These are phyloP conservation scores for Solanum paucissectum DNA, from an alignment of 257 asterid genomes.

Conservation along the genomic window DNA sequence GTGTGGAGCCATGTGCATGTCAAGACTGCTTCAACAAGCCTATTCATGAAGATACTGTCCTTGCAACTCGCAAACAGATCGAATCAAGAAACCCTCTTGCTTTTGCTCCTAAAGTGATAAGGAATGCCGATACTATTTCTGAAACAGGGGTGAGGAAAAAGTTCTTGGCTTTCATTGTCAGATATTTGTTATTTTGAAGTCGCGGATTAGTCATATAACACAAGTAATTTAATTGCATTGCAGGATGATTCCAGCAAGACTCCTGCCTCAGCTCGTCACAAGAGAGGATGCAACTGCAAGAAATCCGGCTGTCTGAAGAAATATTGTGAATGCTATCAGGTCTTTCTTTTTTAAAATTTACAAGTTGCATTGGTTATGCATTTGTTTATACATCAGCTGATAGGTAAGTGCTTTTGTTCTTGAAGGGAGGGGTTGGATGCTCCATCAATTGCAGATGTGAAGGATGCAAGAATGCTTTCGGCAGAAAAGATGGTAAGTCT, in stretches of 20 bases:
- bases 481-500: constrained; percentile 77
- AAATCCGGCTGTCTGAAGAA: constrained; percentile 93
- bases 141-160: constrained; percentile 46
- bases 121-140: constrained; percentile 36
- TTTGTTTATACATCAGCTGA: constrained; percentile 19
- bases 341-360: constrained; percentile 1
- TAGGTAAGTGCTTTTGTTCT: not conserved
- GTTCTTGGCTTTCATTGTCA: not conserved
- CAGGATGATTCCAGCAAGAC: constrained; percentile 80
- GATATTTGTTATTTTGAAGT: not conserved
- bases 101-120: constrained; percentile 89
- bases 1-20: constrained; percentile 94
- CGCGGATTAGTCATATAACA: not conserved
- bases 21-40: constrained; percentile 94
- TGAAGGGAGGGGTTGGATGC: constrained; percentile 94
- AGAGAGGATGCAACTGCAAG: constrained; percentile 98
- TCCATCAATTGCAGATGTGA: constrained; percentile 92
- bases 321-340: constrained; percentile 99
- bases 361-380: not conserved
- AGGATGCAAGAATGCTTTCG: constrained; percentile 86
- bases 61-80: constrained; percentile 87
- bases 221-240: not conserved
- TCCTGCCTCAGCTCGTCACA: constrained; percentile 98
- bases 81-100: constrained; percentile 98
- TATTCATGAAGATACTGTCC: constrained; percentile 88